Conservation (phyloP, 108 stramenopile genomes). For the Fragilariopsis cylindrus region DNA sequence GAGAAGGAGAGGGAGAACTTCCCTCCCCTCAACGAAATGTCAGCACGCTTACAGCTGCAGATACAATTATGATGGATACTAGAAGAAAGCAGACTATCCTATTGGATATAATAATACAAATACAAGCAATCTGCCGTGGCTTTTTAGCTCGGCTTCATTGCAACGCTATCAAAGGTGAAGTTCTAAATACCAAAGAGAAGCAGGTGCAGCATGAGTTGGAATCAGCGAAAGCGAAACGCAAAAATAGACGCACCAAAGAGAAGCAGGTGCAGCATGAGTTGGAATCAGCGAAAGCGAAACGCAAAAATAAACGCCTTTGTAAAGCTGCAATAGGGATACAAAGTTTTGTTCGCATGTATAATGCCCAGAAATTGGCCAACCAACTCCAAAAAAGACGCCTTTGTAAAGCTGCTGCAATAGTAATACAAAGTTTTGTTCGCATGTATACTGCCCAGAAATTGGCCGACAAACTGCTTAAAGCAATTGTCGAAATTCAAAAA, state of each 20-base stretch:
- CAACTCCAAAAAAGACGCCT: not conserved
- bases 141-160: slow-evolving; percentile 19
- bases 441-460: slow-evolving; percentile 5
- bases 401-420: not conserved
- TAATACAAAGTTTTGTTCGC: slow-evolving; percentile 19
- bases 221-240: not conserved
- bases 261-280: not conserved
- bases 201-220: not conserved
- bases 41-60: slow-evolving; percentile 26
- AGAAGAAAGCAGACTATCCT: slow-evolving; percentile 51
- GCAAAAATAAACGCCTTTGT: not conserved
- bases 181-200: not conserved
- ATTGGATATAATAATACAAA: slow-evolving; percentile 28
- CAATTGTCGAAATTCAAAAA: slow-evolving; percentile 27
- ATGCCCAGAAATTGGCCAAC: slow-evolving; percentile 1
- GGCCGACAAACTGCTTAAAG: not conserved
- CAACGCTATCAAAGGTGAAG: not conserved
- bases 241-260: not conserved
- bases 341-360: slow-evolving; percentile 10
- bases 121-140: slow-evolving; percentile 39
- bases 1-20: too few relatives aligned
- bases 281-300: not conserved
- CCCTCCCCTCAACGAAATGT: slow-evolving; percentile 16
- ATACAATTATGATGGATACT: slow-evolving; percentile 48
- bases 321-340: slow-evolving; percentile 14